These are phyloP conservation scores for Zangia roseola DNA, from an alignment of 768 basidiomycete species.

Conservation along the genomic window DNA sequence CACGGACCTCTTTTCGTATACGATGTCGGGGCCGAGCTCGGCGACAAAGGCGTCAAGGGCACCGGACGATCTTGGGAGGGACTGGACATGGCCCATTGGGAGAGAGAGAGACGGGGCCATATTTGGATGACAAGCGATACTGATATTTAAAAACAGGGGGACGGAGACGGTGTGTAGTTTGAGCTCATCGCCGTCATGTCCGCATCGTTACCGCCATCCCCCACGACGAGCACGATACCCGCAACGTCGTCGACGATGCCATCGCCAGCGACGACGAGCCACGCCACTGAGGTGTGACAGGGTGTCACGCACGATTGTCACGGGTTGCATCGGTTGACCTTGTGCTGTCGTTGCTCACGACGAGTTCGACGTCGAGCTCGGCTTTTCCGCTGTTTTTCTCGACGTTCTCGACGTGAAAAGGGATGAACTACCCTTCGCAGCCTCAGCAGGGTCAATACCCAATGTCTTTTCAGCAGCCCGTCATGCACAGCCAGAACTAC, in stretches of 20 bases:
- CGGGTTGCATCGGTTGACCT: constrained; percentile 14
- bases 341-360: constrained; percentile 4
- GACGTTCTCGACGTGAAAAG: constrained; percentile 3
- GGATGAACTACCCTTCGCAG: constrained; percentile 28
- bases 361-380: not conserved
- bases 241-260: not conserved
- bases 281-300: constrained; percentile 28
- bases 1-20: constrained; percentile 87
- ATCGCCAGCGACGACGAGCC: not conserved
- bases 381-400: not conserved
- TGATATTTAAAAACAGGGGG: too few species aligned
- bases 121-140: constrained; percentile 1
- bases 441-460: constrained; percentile 24
- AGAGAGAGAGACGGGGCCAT: constrained; percentile 1
- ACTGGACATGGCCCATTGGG: constrained; percentile 77
- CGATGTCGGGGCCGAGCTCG: constrained; percentile 82
- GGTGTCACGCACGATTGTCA: constrained; percentile 27
- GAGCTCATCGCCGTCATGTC: too few species aligned
- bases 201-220: not conserved
- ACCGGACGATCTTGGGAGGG: constrained; percentile 52
- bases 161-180: too few species aligned
- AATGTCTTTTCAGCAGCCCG: constrained; percentile 23
- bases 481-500: constrained; percentile 17
- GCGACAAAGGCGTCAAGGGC: constrained; percentile 87
- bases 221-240: not conserved